phyloP scores from a whole-genome alignment of 2,329 filamentous ascomycete species.

The Phialophora chinensis region DNA sequence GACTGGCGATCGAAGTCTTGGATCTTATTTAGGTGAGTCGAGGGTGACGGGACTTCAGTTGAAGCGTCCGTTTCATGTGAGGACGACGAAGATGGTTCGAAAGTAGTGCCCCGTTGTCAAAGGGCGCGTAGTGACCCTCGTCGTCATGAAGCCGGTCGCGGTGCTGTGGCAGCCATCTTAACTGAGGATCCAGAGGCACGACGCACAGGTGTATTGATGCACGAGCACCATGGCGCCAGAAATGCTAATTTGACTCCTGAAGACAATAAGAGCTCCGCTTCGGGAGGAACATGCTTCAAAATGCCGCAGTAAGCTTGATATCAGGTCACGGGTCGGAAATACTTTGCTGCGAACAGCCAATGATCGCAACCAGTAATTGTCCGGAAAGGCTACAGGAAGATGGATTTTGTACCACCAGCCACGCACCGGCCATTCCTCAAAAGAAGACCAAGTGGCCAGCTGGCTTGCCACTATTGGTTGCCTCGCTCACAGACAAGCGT shows the following conservation, averaged over 20 bases:
- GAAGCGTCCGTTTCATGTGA: not conserved
- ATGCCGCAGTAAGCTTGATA: not conserved
- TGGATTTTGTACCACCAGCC: not conserved
- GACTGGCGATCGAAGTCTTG: not conserved
- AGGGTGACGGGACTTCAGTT: not conserved
- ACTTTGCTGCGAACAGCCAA: not conserved
- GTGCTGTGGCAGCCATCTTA: not conserved
- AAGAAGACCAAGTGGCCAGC: constrained; percentile 22
- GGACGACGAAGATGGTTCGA: not conserved
- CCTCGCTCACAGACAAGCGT: constrained; percentile 18
- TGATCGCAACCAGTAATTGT: not conserved
- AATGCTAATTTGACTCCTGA: not conserved
- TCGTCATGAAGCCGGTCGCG: not conserved
- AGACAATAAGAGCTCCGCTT: not conserved
- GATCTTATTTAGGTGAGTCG: not conserved
- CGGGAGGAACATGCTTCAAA: too few species aligned
- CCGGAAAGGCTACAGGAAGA: not conserved
- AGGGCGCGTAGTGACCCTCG: not conserved
- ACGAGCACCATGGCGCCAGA: not conserved
- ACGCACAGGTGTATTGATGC: not conserved
- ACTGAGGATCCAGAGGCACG: not conserved
- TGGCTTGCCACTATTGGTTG: constrained; percentile 33
- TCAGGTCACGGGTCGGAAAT: not conserved
- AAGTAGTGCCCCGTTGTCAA: not conserved
- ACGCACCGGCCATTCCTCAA: not conserved